phyloP scores from a whole-genome alignment of 116 monocot species.

The Trichopus zeylanicus region DNA sequence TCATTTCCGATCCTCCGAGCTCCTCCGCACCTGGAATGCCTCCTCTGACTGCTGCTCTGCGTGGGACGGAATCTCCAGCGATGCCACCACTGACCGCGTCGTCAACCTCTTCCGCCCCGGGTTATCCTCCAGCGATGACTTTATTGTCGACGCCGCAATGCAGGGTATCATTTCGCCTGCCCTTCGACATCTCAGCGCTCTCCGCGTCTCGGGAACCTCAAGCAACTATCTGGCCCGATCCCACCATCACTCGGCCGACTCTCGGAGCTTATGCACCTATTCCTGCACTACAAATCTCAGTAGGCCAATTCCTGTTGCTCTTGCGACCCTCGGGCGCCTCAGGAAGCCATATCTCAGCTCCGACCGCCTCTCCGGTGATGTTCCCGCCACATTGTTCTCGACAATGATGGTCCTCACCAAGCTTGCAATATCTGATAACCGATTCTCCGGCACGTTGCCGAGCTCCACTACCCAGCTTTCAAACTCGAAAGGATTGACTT shows the following conservation, averaged over 20 bases:
- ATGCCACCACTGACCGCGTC: conserved; percentile 16
- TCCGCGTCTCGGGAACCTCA: conserved; percentile 6
- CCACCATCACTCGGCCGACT: conserved; percentile 10
- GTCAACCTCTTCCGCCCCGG: conserved; percentile 22
- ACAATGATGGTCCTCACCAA: background rate
- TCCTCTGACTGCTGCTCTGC: conserved; percentile 22
- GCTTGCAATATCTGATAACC: too few relatives aligned
- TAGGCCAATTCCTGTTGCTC: background rate
- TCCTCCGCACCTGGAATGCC: conserved; percentile 23
- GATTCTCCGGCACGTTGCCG: background rate
- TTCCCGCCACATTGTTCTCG: background rate
- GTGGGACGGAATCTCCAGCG: conserved; percentile 32
- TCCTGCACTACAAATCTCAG: background rate
- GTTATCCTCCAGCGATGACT: conserved; percentile 3
- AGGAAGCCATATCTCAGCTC: background rate
- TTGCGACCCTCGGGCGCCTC: background rate
- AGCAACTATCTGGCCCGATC: conserved; percentile 16
- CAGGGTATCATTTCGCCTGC: conserved; percentile 26
- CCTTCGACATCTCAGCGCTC: conserved; percentile 16
- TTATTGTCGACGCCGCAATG: conserved; percentile 16
- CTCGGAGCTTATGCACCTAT: conserved; percentile 2
- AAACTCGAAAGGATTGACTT: conserved; percentile 3
- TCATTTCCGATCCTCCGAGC: conserved; percentile 22
- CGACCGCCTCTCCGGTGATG: background rate
- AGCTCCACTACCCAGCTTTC: background rate